Base-by-base conservation (phyloP, 768 basidiomycete genomes). In the Suillus variegatus region DNA sequence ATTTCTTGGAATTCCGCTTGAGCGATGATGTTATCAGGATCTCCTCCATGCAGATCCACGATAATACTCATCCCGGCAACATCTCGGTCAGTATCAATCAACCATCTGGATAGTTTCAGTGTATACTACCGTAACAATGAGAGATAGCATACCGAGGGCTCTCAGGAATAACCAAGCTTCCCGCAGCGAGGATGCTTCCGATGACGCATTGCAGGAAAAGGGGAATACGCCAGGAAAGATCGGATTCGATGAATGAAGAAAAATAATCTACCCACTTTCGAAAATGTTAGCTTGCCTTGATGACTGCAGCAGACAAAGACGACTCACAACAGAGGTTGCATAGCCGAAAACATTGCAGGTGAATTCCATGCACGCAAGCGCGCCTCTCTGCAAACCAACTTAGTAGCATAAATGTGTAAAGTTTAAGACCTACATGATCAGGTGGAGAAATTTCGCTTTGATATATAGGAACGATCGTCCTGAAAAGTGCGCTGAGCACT, bases 371-470 rank as follows among this genome's bases (percentile, higher is more conserved):
- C 94, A 95, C 2, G 95, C 96, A 49, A 97, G 81, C 49, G 92
- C 89, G 57, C 96, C 96, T 69, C 96, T 87, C 90, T 96, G 70
- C 44, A 63, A 40, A 18, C 6, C 63, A 61, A 51, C 61, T 58
- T 64, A 63, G 32, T 60, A 63, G 25, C 52, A 16, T n/a, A 63
- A 47, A 60, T 2, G 52, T 51, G 36, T 18, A 44, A 47, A 46
- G 51, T 22, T 62, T 40, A 16, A 16, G 40, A 72, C 87, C 28
- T 69, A 92, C 94, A 79, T 96, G 93, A 70, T 92, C 84, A 3
- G 96, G 93, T 38, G 96, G 95, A 5, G 94, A 95, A 56, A 97
- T 94, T 81, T 98, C 96, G 70, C 93, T 94, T 81, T 97, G 93
- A 76, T 95, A 96, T 65, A 95, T 94, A 16, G 94, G 94, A 36